These are phyloP conservation scores for Priceomyces carsonii DNA, from an alignment of 805 yeast species.

Conservation along the genomic window DNA sequence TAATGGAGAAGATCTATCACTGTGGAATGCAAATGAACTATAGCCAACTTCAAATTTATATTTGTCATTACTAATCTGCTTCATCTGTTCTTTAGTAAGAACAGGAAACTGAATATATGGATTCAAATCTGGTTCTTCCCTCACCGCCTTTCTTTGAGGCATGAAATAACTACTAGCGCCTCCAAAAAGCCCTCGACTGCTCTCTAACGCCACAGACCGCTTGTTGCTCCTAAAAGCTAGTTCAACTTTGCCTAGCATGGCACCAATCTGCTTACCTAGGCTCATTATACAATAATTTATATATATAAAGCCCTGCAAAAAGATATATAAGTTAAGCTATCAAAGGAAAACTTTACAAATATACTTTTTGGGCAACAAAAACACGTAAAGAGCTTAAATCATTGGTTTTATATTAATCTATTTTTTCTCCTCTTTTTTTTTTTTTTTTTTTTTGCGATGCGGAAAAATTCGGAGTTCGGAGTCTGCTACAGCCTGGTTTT, in stretches of 20 bases:
- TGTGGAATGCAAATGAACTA: conserved; percentile 51
- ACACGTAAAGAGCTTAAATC: too few species aligned
- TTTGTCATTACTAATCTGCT: conserved; percentile 34
- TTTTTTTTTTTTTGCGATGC: too few species aligned
- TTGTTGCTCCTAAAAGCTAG: too few species aligned
- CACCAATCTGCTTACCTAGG: too few species aligned
- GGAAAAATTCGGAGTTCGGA: conserved; percentile 3
- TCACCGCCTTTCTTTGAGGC: conserved; percentile 15
- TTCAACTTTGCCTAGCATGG: too few species aligned
- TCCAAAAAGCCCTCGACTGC: conserved; percentile 12
- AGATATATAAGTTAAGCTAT: too few species aligned
- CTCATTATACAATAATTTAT: too few species aligned
- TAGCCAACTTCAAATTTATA: conserved; percentile 46
- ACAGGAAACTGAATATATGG: conserved; percentile 44
- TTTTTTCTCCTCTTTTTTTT: not conserved
- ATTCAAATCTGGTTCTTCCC: conserved; percentile 23
- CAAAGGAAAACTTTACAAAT: too few species aligned
- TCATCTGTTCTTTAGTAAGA: conserved; percentile 40
- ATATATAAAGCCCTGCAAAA: too few species aligned
- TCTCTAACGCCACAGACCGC: too few species aligned
- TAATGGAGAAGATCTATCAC: conserved; percentile 34
- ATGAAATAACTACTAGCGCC: conserved; percentile 25
- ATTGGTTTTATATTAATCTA: too few species aligned
- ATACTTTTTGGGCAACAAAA: too few species aligned
- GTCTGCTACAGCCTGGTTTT: not conserved